phyloP scores from a whole-genome alignment of 2,329 filamentous ascomycete genomes.

The Colletotrichum plurivorum region DNA sequence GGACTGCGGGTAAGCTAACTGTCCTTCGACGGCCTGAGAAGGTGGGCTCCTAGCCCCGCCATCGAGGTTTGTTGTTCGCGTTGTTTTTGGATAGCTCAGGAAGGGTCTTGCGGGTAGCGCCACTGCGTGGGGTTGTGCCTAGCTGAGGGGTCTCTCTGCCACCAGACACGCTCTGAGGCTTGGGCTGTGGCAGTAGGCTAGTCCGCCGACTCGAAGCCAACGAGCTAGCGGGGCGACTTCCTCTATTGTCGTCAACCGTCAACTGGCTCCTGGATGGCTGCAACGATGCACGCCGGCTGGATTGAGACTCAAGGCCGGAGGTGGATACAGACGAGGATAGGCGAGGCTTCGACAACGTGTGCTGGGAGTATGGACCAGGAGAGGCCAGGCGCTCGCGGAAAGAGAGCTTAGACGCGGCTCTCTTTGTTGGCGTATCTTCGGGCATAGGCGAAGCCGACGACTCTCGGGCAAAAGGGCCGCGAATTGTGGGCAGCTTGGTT shows the following conservation, averaged over 20 bases:
- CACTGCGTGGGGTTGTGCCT: conserved; percentile 59
- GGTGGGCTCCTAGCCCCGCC: conserved; percentile 55
- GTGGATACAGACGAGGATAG: conserved; percentile 60
- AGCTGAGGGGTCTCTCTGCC: conserved; percentile 66
- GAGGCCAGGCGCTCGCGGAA: conserved; percentile 68
- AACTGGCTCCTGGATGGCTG: conserved; percentile 60
- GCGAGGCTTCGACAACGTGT: conserved; percentile 60
- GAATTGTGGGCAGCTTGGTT: conserved; percentile 64
- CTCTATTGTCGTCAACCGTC: conserved; percentile 46
- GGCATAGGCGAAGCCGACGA: conserved; percentile 63
- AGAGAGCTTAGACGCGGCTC: conserved; percentile 60
- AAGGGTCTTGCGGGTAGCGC: conserved; percentile 57
- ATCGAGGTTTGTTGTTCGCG: conserved; percentile 62
- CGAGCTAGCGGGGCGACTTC: conserved; percentile 69
- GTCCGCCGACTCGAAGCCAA: conserved; percentile 65
- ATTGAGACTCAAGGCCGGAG: conserved; percentile 49
- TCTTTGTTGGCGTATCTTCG: conserved; percentile 62
- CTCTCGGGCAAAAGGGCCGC: conserved; percentile 62
- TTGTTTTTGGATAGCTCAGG: conserved; percentile 46
- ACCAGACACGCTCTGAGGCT: conserved; percentile 50
- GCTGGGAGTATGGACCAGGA: conserved; percentile 64
- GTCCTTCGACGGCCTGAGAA: conserved; percentile 20
- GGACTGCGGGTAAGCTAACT: conserved; percentile 1
- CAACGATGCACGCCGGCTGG: conserved; percentile 66
- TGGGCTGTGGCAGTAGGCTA: conserved; percentile 68